Conservation (phyloP, 768 basidiomycete genomes). For the Trametes punicea region DNA sequence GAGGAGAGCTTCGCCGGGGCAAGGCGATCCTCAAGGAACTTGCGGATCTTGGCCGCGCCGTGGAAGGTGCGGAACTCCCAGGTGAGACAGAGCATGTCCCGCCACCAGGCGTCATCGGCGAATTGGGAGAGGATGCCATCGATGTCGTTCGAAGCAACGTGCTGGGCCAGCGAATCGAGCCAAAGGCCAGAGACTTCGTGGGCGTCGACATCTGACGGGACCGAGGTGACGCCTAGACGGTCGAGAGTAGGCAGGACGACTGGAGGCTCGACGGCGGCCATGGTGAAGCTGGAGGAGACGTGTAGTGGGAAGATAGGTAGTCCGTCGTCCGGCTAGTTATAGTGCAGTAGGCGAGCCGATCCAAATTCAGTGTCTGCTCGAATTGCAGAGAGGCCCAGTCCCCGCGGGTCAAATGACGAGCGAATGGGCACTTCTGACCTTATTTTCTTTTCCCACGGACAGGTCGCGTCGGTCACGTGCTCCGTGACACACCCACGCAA, state of each 20-base stretch:
- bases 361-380: neutral
- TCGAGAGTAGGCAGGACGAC: constrained; percentile 29
- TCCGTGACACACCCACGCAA: neutral
- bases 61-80: constrained; percentile 41
- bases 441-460: constrained; percentile 9
- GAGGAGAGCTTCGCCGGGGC: constrained; percentile 13
- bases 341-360: neutral
- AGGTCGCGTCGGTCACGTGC: constrained; percentile 9
- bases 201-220: constrained; percentile 33
- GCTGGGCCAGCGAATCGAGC: constrained; percentile 39
- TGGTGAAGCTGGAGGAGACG: constrained; percentile 1
- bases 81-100: constrained; percentile 36
- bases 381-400: neutral
- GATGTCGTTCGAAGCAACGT: constrained; percentile 33
- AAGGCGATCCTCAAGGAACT: constrained; percentile 29
- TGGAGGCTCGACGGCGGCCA: constrained; percentile 14
- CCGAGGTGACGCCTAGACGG: constrained; percentile 23
- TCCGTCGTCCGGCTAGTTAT: neutral
- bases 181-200: constrained; percentile 37
- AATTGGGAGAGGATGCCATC: constrained; percentile 34
- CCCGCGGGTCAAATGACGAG: constrained; percentile 9
- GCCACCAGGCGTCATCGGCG: constrained; percentile 31
- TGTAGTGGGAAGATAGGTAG: neutral
- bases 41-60: constrained; percentile 27
- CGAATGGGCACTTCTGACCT: constrained; percentile 7